These are phyloP conservation scores for Tulasnella calospora DNA, from an alignment of 768 basidiomycete species.

Conservation along the genomic window DNA sequence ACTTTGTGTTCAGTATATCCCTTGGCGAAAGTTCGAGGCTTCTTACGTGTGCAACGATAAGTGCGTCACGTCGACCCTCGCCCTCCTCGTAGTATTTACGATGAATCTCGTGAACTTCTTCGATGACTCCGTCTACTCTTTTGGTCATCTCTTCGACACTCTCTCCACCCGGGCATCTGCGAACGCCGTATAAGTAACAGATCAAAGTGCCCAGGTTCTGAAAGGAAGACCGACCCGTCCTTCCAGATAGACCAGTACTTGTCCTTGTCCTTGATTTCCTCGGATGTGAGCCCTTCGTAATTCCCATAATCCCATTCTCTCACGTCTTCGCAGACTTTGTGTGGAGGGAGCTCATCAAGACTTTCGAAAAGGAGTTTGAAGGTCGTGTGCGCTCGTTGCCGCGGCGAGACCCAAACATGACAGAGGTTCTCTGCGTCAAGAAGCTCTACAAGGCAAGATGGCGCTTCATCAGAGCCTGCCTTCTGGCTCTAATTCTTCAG, in stretches of 20 bases:
- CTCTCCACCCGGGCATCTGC: constrained; percentile 73
- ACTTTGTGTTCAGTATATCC: background rate
- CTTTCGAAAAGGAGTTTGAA: constrained; percentile 73
- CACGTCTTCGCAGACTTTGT: constrained; percentile 58
- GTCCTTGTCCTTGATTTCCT: constrained; percentile 65
- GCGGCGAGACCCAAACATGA: constrained; percentile 75
- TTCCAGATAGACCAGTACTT: constrained; percentile 74
- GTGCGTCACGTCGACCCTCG: constrained; percentile 64
- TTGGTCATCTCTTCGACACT: constrained; percentile 69
- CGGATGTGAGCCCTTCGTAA: constrained; percentile 75
- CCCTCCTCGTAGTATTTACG: constrained; percentile 63
- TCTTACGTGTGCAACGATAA: constrained; percentile 78
- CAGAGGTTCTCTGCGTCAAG: constrained; percentile 77
- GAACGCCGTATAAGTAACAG: background rate
- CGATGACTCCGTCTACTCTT: constrained; percentile 73
- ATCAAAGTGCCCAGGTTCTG: background rate
- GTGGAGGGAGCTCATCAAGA: constrained; percentile 45
- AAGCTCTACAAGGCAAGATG: constrained; percentile 43
- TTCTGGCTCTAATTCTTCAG: background rate
- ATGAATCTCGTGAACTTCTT: constrained; percentile 71
- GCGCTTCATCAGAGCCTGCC: background rate
- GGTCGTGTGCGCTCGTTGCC: constrained; percentile 76
- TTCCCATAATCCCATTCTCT: constrained; percentile 82
- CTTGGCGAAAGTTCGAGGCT: background rate
- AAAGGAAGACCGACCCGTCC: constrained; percentile 53